These are phyloP conservation scores for Borealophlyctis nickersoniae DNA, from an alignment of 192 early-diverging fungal species.

Conservation along the genomic window DNA sequence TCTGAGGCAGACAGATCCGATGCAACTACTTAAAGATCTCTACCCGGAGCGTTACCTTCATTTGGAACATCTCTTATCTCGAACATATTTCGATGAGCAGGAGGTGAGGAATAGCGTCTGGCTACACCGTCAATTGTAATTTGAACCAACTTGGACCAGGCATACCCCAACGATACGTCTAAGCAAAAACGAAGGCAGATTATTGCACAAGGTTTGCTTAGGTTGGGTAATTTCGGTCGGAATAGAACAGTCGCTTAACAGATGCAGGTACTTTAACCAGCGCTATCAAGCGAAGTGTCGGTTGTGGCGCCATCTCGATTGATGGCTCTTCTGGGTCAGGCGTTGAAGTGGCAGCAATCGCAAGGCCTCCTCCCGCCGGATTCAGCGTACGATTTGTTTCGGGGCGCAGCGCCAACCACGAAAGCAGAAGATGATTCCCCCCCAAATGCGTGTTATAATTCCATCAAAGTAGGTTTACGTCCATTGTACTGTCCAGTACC, in stretches of 20 bases:
- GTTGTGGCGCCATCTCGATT: conserved; percentile 76
- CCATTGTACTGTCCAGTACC: no score
- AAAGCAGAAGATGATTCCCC: conserved; percentile 71
- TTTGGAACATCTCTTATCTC: conserved; percentile 75
- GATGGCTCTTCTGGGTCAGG: conserved; percentile 79
- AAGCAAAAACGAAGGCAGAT: conserved; percentile 71
- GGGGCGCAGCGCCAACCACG: conserved; percentile 60
- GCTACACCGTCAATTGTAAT: no score
- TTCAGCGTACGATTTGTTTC: conserved; percentile 71
- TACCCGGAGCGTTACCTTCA: conserved; percentile 79
- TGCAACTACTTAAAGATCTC: conserved; percentile 73
- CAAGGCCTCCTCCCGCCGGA: conserved; percentile 74
- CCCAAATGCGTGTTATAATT: conserved; percentile 66
- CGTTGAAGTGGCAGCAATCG: conserved; percentile 84
- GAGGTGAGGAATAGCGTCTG: conserved; percentile 47
- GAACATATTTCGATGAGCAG: conserved; percentile 67
- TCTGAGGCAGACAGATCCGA: conserved; percentile 86
- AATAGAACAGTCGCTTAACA: no score
- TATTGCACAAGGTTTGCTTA: conserved; percentile 69
- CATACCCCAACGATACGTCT: conserved; percentile 58
- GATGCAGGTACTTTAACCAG: no score
- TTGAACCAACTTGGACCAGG: conserved; percentile 29
- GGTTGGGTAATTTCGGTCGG: no score
- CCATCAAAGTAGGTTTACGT: conserved; percentile 67
- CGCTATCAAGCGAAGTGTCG: conserved; percentile 53